Percentiles rank a stretch among this genome's conserved stretches.
Conservation (phyloP, 768 basidiomycete genomes). For the Collybia sordida region DNA sequence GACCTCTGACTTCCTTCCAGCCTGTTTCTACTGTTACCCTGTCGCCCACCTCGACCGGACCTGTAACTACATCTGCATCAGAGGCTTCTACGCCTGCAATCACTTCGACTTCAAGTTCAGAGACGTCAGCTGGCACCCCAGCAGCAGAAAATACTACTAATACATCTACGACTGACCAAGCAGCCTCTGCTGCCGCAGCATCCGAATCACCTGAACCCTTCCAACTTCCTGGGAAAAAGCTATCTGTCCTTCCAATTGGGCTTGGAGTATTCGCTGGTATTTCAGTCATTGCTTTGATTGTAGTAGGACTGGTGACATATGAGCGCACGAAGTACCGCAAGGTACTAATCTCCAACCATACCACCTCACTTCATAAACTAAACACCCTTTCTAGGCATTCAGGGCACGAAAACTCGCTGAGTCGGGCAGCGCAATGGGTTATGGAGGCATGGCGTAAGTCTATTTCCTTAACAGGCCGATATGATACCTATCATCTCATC, state of each 20-base stretch:
- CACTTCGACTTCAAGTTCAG: neutral
- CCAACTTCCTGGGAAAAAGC: slow-evolving; percentile 66
- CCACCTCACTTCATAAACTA: neutral
- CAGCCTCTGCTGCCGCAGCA: slow-evolving; percentile 32
- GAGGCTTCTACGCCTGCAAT: slow-evolving; percentile 10
- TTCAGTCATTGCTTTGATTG: slow-evolving; percentile 77
- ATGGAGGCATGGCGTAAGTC: slow-evolving; percentile 53
- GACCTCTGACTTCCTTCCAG: slow-evolving; percentile 4
- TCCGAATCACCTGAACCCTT: slow-evolving; percentile 45
- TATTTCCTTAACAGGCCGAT: neutral
- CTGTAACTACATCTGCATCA: slow-evolving; percentile 11
- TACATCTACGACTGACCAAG: slow-evolving; percentile 8
- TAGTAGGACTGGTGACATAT: slow-evolving; percentile 82
- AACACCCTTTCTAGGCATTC: slow-evolving; percentile 54
- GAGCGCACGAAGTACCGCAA: slow-evolving; percentile 87
- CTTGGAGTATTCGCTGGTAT: slow-evolving; percentile 85
- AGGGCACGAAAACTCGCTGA: slow-evolving; percentile 73
- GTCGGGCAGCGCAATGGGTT: slow-evolving; percentile 54
- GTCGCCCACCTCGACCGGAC: slow-evolving; percentile 9
- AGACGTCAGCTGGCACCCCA: slow-evolving; percentile 5
- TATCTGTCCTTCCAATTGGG: slow-evolving; percentile 80
- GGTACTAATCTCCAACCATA: slow-evolving; percentile 38
- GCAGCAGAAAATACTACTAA: slow-evolving; percentile 13
- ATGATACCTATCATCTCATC: neutral
- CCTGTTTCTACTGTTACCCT: slow-evolving; percentile 16